phyloP scores from a whole-genome alignment of 129 eudicot species.

The Escallonia herrerae region DNA sequence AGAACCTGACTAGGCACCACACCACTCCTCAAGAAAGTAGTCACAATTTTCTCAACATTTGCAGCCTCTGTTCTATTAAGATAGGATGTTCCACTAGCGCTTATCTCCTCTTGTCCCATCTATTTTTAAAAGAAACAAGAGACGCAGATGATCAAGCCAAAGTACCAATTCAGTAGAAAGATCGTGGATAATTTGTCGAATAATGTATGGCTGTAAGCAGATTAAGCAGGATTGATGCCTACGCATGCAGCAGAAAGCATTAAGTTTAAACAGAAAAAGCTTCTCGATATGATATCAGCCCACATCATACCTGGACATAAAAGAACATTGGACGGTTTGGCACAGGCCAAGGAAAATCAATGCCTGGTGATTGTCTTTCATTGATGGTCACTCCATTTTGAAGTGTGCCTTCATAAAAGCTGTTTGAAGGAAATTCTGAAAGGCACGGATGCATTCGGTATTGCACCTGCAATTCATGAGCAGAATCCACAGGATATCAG shows the following conservation, averaged over 20 bases:
- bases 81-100: slow-evolving; percentile 94
- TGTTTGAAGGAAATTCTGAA: slow-evolving; percentile 88
- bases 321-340: slow-evolving; percentile 95
- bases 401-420: slow-evolving; percentile 88
- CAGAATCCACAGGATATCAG: background rate
- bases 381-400: slow-evolving; percentile 92
- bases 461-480: slow-evolving; percentile 52
- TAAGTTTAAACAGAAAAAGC: background rate
- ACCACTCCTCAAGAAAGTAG: slow-evolving; percentile 87
- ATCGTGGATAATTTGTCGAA: slow-evolving; percentile 1
- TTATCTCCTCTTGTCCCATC: slow-evolving; percentile 99
- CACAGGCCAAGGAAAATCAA: slow-evolving; percentile 99
- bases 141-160: background rate
- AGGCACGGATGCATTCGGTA: slow-evolving; percentile 95
- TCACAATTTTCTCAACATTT: slow-evolving; percentile 88
- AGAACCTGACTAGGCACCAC: slow-evolving; percentile 88
- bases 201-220: no score
- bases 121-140: slow-evolving; percentile 5
- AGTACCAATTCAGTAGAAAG: background rate
- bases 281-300: no score
- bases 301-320: slow-evolving; percentile 72
- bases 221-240: no score
- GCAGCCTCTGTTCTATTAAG: slow-evolving; percentile 94
- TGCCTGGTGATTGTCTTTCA: slow-evolving; percentile 88
- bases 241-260: background rate